Base-by-base conservation (phyloP, 2,329 filamentous ascomycete genomes). In the Botrytis hyacinthi region DNA sequence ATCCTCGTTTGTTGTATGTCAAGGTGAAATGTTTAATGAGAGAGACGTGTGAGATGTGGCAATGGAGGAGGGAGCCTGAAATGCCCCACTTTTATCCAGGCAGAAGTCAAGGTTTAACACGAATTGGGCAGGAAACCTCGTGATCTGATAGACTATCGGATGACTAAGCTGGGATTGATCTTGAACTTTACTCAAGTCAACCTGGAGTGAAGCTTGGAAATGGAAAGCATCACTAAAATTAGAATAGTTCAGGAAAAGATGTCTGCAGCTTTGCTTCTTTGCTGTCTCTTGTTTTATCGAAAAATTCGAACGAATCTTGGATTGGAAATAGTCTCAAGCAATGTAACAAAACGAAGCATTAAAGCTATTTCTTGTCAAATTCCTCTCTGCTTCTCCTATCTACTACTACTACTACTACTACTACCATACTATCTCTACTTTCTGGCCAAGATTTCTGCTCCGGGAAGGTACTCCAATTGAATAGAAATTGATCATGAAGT, bases 71-170 rank as follows among this genome's bases (percentile, higher is more conserved):
- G 26, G 5, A 66, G 60, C 60, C 61, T 66, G n/a, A 67, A 44
- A 42, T 46, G 18, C 35, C 29, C 60, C 70, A 20, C 61, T 57
- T 72, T 72, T 72, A 57, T 40, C 29, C 70, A 72, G 70, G 70
- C 70, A 72, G 70, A 59, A 54, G 70, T 54, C 60, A 22, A 35
- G 60, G 20, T 40, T 40, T 40, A n/a, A 16, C 70, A 46, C 70
- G 60, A 22, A 72, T 35, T 66, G 9, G 29, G 46, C 37, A 67
- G 60, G 37, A 67, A 62, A 51, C 9, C 60, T 44, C 46, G 70
- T 72, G 70, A 72, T 57, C 37, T 35, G 40, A 18, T 12, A 3
- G 0, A 29, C 12, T 37, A 14, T 16, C 32, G 18, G n/a, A 42
- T 67, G 65, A 67, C 46, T 67, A 48, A 67, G 46, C 46, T 18